Conservation (phyloP, 805 yeast species). For the Saccharomycopsis selenospora region DNA sequence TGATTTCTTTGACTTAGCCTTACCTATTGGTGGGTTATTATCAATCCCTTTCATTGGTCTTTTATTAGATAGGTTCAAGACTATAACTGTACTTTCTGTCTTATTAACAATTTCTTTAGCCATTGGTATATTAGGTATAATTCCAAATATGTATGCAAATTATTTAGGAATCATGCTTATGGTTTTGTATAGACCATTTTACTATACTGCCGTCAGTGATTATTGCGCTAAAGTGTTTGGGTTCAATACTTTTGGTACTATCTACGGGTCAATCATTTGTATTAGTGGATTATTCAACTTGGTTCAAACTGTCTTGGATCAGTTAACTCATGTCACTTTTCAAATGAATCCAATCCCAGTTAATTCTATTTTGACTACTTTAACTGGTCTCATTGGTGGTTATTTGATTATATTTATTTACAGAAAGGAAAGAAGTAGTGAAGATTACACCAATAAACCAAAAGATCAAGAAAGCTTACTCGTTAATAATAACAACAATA, state of each 20-base stretch:
- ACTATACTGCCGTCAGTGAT: conserved; percentile 88
- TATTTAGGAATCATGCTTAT: conserved; percentile 61
- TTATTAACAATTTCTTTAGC: conserved; percentile 47
- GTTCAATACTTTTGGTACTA: conserved; percentile 82
- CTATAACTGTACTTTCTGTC: conserved; percentile 46
- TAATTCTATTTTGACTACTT: conserved; percentile 45
- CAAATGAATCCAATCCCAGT: conserved; percentile 75
- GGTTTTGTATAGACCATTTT: conserved; percentile 84
- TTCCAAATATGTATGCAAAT: conserved; percentile 44
- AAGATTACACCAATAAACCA: not conserved
- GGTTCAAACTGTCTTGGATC: conserved; percentile 62
- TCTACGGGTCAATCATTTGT: conserved; percentile 81
- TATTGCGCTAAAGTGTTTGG: conserved; percentile 92
- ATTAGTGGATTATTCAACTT: conserved; percentile 77
- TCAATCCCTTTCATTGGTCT: conserved; percentile 85
- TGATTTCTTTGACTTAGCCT: conserved; percentile 73
- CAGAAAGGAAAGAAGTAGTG: not conserved
- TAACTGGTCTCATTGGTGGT: conserved; percentile 49
- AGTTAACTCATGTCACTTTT: conserved; percentile 58
- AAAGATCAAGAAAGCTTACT: not conserved
- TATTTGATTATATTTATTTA: conserved; percentile 37
- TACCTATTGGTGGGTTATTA: conserved; percentile 82
- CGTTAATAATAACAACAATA: not conserved
- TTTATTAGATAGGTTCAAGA: conserved; percentile 65
- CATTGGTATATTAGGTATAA: conserved; percentile 67